Evolutionary conservation across 371 early-diverging fungal species (phyloP).

Genomic region (Mucor saturninus): DNA sequence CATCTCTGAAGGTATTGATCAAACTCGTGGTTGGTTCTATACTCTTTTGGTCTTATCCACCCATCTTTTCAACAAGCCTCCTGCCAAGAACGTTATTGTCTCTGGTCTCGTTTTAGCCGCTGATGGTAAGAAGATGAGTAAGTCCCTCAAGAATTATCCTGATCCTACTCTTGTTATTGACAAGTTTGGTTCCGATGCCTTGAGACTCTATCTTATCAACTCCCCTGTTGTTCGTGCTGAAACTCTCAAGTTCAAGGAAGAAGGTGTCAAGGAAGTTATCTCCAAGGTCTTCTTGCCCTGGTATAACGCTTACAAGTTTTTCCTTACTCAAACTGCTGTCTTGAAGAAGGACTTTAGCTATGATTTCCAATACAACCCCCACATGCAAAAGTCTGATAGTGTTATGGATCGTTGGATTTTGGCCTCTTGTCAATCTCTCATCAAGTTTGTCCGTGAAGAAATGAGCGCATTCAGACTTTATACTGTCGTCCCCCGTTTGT

Average conservation of each 20-base stretch:
- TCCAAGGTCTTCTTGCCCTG: slow-evolving; percentile 98
- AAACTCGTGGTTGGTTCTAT: slow-evolving; percentile 99
- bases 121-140: slow-evolving; percentile 99
- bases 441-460: slow-evolving; percentile 88
- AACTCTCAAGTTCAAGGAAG: slow-evolving; percentile 96
- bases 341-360: slow-evolving; percentile 86
- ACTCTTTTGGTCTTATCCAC: slow-evolving; percentile 98
- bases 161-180: slow-evolving; percentile 92
- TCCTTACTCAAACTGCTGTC: slow-evolving; percentile 87
- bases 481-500: slow-evolving; percentile 92
- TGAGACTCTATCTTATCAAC: slow-evolving; percentile 98
- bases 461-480: slow-evolving; percentile 97
- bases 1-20: slow-evolving; percentile 99
- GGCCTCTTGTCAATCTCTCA: slow-evolving; percentile 93
- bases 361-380: slow-evolving; percentile 78
- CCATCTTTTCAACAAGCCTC: slow-evolving; percentile 98
- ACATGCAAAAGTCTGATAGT: slow-evolving; percentile 76
- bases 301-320: slow-evolving; percentile 99
- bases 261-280: slow-evolving; percentile 97
- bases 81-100: slow-evolving; percentile 99
- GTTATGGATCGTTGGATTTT: slow-evolving; percentile 99
- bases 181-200: slow-evolving; percentile 97
- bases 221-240: slow-evolving; percentile 99
- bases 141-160: slow-evolving; percentile 99
- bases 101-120: slow-evolving; percentile 98